These are phyloP conservation scores for Hanseniaspora uvarum DNA, from an alignment of 1,139 yeast species.

Conservation along the genomic window DNA sequence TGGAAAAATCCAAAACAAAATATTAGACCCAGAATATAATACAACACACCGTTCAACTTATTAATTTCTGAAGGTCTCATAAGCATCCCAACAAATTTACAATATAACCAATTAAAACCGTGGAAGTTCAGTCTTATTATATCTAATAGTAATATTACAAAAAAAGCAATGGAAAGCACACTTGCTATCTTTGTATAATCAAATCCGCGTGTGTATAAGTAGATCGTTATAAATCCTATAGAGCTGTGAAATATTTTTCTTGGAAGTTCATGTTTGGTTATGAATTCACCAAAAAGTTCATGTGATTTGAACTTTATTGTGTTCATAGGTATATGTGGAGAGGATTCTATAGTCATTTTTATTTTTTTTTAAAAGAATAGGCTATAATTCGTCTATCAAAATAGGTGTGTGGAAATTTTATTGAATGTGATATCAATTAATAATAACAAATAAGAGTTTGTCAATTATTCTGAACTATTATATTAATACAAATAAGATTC, in stretches of 20 bases:
- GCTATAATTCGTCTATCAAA: neutral
- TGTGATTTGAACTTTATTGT: conserved; percentile 30
- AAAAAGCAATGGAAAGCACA: conserved; percentile 47
- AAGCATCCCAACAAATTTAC: conserved; percentile 59
- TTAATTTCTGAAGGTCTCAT: conserved; percentile 74
- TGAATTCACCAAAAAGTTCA: conserved; percentile 40
- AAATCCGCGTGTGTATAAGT: conserved; percentile 56
- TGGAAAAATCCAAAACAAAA: conserved; percentile 61
- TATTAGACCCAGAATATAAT: conserved; percentile 70
- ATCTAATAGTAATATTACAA: conserved; percentile 54
- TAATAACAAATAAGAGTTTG: too few relatives aligned
- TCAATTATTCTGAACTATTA: too few relatives aligned
- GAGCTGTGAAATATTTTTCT: conserved; percentile 80
- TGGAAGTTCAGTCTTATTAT: conserved; percentile 53
- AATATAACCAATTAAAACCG: conserved; percentile 52
- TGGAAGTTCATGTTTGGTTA: conserved; percentile 76
- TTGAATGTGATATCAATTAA: too few relatives aligned
- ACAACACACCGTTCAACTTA: conserved; percentile 69
- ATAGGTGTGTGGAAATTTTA: too few relatives aligned
- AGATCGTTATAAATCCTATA: conserved; percentile 70
- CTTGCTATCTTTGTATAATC: conserved; percentile 47
- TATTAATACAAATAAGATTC: too few relatives aligned
- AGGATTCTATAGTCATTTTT: neutral
- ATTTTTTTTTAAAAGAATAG: neutral
- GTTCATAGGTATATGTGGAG: conserved; percentile 27